Percentiles rank a stretch among this genome's conserved stretches.
Evolutionary conservation across 2,329 filamentous ascomycete species (phyloP).

Genomic region (Ophiocordyceps robertsii): DNA sequence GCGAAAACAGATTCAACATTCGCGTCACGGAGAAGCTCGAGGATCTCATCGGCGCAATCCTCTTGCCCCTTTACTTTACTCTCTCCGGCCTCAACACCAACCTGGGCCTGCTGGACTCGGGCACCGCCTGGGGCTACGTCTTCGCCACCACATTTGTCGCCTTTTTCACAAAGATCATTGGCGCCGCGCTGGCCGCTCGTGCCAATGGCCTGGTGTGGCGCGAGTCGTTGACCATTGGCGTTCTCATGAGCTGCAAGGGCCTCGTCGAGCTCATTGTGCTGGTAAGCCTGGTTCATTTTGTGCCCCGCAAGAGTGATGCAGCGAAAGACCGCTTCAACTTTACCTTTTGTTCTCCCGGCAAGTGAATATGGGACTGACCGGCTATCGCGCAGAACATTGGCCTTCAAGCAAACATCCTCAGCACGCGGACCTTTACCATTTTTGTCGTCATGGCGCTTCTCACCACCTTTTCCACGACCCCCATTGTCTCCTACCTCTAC

Average conservation of each 20-base stretch:
- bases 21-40: slow-evolving; percentile 90
- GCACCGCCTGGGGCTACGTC: slow-evolving; percentile 82
- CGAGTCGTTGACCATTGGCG: slow-evolving; percentile 77
- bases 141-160: slow-evolving; percentile 70
- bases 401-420: slow-evolving; percentile 69
- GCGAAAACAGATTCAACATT: slow-evolving; percentile 81
- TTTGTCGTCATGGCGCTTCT: slow-evolving; percentile 90
- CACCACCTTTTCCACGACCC: slow-evolving; percentile 75
- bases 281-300: slow-evolving; percentile 32
- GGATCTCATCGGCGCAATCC: slow-evolving; percentile 71
- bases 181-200: slow-evolving; percentile 66
- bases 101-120: slow-evolving; percentile 67
- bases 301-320: no score
- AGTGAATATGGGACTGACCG: background rate
- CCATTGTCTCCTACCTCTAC: slow-evolving; percentile 60
- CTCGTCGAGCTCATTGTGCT: slow-evolving; percentile 90
- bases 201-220: slow-evolving; percentile 73
- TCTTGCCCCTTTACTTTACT: slow-evolving; percentile 86
- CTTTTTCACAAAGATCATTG: slow-evolving; percentile 73
- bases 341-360: background rate
- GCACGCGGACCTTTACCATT: slow-evolving; percentile 73
- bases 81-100: slow-evolving; percentile 83
- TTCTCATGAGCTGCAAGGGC: slow-evolving; percentile 93
- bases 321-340: background rate
- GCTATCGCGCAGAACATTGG: slow-evolving; percentile 46